Evolutionary conservation across 805 yeast species (phyloP), one percentile per base, ranked within the genome.

Genomic region (Suhomyces vadensis): DNA sequence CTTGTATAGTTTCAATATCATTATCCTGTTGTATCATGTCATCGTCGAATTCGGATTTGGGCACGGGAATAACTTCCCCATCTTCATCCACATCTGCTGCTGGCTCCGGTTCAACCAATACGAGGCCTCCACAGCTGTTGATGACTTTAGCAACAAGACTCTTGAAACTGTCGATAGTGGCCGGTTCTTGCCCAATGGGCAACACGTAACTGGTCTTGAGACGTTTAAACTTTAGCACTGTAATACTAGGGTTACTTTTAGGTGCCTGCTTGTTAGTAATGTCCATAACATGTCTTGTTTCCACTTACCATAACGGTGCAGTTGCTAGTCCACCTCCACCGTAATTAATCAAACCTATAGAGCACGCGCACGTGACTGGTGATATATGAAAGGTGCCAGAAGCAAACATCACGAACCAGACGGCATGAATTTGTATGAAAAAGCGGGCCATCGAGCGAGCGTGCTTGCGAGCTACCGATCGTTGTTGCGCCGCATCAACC

Each of bases 111-210:
- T 38, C 41, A 17, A 6, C 14, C 1, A 73, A 56, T 3, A 44
- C 51, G 27, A 76, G 54, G 0, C 85, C 85, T 1, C 85, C 85
- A 0, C 79, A 66, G 2, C 60, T 49, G 44, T 73, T 69, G 20
- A 81, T 68, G 20, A 73, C 69, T 5, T 56, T 52, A 1, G 60
- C 58, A 29, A 29, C 11, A 14, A 14, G 33, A 29, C 4, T 29
- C 16, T 29, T 29, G 33, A 29, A 29, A 20, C 20, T 29, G 33
- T 29, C 33, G 9, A 29, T 20, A 9, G 33, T 29, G 3, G 33
- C 33, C 14, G 33, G 11, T 14, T 29, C 33, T 6, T 17, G 20
- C 2, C 33, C 33, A 29, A 69, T 41, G 0, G 69, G 59, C 8
- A 68, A 39, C 19, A 59, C 53, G 43, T 64, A 70, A 1, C 74